phyloP scores from a whole-genome alignment of 495 filamentous ascomycete genomes.

The Penicillium salamii region DNA sequence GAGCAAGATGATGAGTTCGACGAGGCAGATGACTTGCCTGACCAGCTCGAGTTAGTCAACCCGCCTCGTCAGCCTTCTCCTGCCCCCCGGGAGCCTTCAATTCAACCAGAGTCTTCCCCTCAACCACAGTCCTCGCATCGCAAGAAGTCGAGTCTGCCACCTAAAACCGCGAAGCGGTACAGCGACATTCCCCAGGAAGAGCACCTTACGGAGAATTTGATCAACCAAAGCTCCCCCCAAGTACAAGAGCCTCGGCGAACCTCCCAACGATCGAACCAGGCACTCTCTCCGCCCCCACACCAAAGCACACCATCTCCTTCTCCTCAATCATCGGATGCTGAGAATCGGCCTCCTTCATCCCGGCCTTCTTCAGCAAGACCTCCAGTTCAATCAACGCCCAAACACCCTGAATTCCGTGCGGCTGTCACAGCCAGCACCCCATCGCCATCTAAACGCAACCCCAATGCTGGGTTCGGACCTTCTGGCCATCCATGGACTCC shows the following conservation, averaged over 20 bases:
- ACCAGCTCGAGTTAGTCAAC: constrained; percentile 25
- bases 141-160: constrained; percentile 33
- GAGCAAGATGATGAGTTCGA: constrained; percentile 20
- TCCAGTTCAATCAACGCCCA: constrained; percentile 37
- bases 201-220: constrained; percentile 33
- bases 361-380: constrained; percentile 43
- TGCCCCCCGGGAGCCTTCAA: constrained; percentile 4
- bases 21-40: constrained; percentile 21
- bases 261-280: constrained; percentile 12
- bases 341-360: constrained; percentile 71
- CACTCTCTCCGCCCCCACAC: constrained; percentile 35
- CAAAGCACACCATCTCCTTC: constrained; percentile 56
- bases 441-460: constrained; percentile 65
- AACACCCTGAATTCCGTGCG: constrained; percentile 31
- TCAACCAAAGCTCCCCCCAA: constrained; percentile 17
- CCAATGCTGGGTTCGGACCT: constrained; percentile 52
- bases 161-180: constrained; percentile 43
- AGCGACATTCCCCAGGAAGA: constrained; percentile 45
- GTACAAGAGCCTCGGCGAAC: constrained; percentile 6
- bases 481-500: constrained; percentile 68
- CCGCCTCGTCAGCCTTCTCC: constrained; percentile 18
- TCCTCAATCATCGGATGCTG: constrained; percentile 75
- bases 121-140: constrained; percentile 15
- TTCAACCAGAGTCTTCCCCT: constrained; percentile 1
- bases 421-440: constrained; percentile 58